Evolutionary conservation across 2,329 filamentous ascomycete species (phyloP), one percentile per base, ranked within the genome.

Genomic region (Curvularia lunata): DNA sequence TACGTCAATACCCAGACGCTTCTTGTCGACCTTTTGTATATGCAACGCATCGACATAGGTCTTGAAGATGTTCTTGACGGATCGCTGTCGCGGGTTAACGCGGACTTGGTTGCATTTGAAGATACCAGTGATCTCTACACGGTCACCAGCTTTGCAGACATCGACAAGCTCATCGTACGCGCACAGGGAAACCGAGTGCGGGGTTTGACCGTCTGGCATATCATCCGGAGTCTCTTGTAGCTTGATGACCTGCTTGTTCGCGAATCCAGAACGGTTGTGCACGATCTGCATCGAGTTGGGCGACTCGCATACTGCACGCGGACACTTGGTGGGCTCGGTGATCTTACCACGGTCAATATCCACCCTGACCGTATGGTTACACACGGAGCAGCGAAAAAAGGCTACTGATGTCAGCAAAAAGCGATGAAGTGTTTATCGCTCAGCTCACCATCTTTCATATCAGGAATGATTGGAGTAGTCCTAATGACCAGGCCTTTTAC

Each of bases 191-290:
- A 99, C 95, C 0, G 94, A 97, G 78, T 99, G 95, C 13, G 95
- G 95, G 19, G 95, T 99, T 79, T 99, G 95, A 18, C 95, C 95
- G 65, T 97, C 90, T 48, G 95, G 95, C 18, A 99, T 90, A 37
- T 88, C 91, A 76, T 99, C 95, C 0, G 95, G 95, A 0, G 95
- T 99, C 78, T 99, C 95, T 78, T 99, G 95, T 40, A 99, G 83
- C 77, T 99, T 99, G 80, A 99, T 97, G 58, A 99, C 92, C 76
- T 99, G 95, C 81, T 99, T 99, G 76, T 99, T 95, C 54, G 93
- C 90, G 71, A 99, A 99, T 8, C 86, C 86, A 67, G 92, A 98
- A 59, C 95, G 89, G 78, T 99, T 99, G 82, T 99, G 95, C 19
- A 98, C 85, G 66, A 99, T 96, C 73, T 97, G 91, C 94, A 99